Base-by-base conservation (phyloP, 306 rosid genomes). In the Morella rubra region DNA sequence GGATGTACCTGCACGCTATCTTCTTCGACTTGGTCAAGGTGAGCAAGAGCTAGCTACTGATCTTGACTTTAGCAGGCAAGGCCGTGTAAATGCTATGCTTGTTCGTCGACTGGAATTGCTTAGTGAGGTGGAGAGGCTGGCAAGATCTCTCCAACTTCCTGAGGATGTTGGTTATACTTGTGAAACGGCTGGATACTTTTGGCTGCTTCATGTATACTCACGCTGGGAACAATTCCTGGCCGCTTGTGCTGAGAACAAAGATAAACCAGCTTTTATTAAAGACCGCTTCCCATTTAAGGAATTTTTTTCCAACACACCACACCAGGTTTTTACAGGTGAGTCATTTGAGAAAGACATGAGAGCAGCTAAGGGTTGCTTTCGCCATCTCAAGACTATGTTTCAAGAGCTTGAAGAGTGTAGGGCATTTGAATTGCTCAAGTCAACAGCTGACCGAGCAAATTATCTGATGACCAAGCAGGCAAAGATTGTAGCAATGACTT, bases 371-470 rank as follows among this genome's bases (percentile, higher is more conserved):
- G 99, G 99, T 44, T 95, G 99, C 84, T 87, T 92, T 81, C 82
- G 87, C 80, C 97, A 92, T 92, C 90, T 95, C 22, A 90, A 92
- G 90, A 91, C 91, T 44, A 79, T 92, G 93, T 95, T 95, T 85
- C 99, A 92, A 83, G 99, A 95, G 81, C 97, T 95, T 83, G 97
- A 95, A 90, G 99, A 95, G 86, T 95, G 99, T 42, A 88, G 97
- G 72, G 99, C 99, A 47, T 95, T 92, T 77, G 99, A 95, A 76
- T 82, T 92, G 70, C 96, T 95, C 9, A 95, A 95, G 91, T 95
- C 99, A 62, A 95, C 97, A 40, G 97, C 99, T 81, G 97, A 95
- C 82, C 88, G 97, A 62, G 99, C 99, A 70, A 95, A 95, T 78
- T 92, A 95, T 86, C 82, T 95, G 79, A 95, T 90, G 97, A 95